phyloP scores from a whole-genome alignment of 2,329 filamentous ascomycete genomes.

The Passalora sequoiae region DNA sequence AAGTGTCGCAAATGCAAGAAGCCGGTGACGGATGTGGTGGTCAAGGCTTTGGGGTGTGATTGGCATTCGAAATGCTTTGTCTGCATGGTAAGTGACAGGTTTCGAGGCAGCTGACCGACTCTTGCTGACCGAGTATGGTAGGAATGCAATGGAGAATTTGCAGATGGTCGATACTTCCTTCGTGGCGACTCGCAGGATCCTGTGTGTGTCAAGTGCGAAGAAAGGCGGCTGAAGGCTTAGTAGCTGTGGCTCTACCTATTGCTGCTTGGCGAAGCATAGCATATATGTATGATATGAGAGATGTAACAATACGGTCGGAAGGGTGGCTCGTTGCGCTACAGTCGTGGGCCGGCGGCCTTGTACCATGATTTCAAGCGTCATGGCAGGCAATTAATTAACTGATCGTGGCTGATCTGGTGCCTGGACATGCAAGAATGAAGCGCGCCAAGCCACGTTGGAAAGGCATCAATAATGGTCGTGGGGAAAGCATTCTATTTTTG shows the following conservation, averaged over 20 bases:
- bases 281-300: too few relatives aligned
- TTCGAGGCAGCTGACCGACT: background rate
- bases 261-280: constrained; percentile 2
- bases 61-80: constrained; percentile 93
- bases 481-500: too few relatives aligned
- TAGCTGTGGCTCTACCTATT: background rate
- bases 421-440: too few relatives aligned
- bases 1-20: constrained; percentile 82
- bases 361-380: too few relatives aligned
- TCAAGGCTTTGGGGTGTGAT: constrained; percentile 81
- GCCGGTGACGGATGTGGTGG: constrained; percentile 83
- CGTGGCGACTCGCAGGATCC: constrained; percentile 54
- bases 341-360: too few relatives aligned
- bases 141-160: constrained; percentile 57
- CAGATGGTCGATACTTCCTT: constrained; percentile 60
- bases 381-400: too few relatives aligned
- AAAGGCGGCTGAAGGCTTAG: constrained; percentile 54
- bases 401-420: too few relatives aligned
- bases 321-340: too few relatives aligned
- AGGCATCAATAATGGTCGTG: too few relatives aligned
- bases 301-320: too few relatives aligned
- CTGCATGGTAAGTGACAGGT: constrained; percentile 52
- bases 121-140: constrained; percentile 27
- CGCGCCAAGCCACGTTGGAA: too few relatives aligned
- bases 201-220: constrained; percentile 59